Evolutionary conservation across 129 eudicot species (phyloP), one percentile per base, ranked within the genome.

Genomic region (Chrysanthemum makinoi): DNA sequence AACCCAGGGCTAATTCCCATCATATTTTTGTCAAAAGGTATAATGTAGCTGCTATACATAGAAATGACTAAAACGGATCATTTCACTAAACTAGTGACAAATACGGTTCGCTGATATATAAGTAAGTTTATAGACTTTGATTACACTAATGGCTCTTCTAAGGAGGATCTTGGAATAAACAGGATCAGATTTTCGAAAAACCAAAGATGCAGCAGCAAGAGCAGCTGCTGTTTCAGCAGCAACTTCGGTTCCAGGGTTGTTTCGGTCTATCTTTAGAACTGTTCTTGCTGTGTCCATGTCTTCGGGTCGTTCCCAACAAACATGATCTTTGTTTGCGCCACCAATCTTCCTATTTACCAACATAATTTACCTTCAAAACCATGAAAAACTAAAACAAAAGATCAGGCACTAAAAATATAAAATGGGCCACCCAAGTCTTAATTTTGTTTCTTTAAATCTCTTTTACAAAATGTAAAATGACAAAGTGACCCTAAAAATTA

Each of bases 141-240:
- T 69, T 76, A 83, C 91, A 53, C 44, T 76, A 14, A 68, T 71
- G 47, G 95, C 90, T 24, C 95, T 76, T 50, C 65, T 76, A 13
- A 80, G 90, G 13, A 88, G 90, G 10, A 57, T 49, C 48, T 66
- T 75, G 46, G 95, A 79, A 61, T 88, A 88, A 0, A 9, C 1
- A 15, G 70, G 80, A 60, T 85, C 86, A 47, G 63, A 67, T 17
- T 28, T 57, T 57, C 69, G 72, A 28, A 88, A 83, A 26, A 78
- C 86, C 12, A 88, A 75, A 59, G 90, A 85, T 43, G 95, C 82
- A 60, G 95, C 80, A 28, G 95, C 88, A 30, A 88, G 74, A 4
- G 95, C 95, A 30, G 95, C 95, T n/a, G 95, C 95, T 65, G 84
- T 85, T 62, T 88, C 95, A 26, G 81, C 95, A 44, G 90, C 82